Evolutionary conservation across 2,329 filamentous ascomycete species (phyloP), one percentile per base, ranked within the genome.

Genomic region (Dactylellina haptotyla): DNA sequence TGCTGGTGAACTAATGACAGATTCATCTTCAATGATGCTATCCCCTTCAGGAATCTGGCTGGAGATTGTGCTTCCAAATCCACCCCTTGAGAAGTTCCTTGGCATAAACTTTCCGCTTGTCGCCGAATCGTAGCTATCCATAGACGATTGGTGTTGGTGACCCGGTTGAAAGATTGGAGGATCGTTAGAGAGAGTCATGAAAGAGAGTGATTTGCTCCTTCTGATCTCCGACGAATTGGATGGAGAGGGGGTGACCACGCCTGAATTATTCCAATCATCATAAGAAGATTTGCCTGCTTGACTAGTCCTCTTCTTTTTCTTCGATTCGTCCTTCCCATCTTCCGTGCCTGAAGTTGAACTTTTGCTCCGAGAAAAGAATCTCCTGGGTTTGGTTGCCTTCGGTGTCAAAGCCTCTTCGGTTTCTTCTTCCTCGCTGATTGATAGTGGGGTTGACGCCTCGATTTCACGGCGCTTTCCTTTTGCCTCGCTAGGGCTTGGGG

Each of bases 221-320:
- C 62, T 79, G 8, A 82, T 57, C 16, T 66, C 69, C 6, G 61
- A 66, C 14, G 77, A 30, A 84, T 83, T 53, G 85, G 83, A 67
- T 84, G 84, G 16, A 87, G 80, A 14, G 87, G 80, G 76, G 85
- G 84, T 0, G 86, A 89, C 2, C 86, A 88, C 46, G 84, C 82
- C 70, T 85, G 82, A 3, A 85, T 84, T 2, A 83, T 86, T 34
- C 83, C 82, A 75, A 23, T 63, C 57, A 3, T 53, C 63, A 2
- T 43, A 9, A 3, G 28, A 41, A 2, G 53, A 18, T 28, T 62
- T 58, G 3, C 56, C 41, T 10, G 25, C 39, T 28, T 59, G 48
- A 39, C 58, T 57, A 3, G 46, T 46, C 14, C 6, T 56, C 32
- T 53, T 58, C n/a, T 57, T 58, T 12, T 20, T 43, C 58, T 45